Evolutionary conservation across 805 yeast genomes (phyloP).

Genomic region (Starmera amethionina): DNA sequence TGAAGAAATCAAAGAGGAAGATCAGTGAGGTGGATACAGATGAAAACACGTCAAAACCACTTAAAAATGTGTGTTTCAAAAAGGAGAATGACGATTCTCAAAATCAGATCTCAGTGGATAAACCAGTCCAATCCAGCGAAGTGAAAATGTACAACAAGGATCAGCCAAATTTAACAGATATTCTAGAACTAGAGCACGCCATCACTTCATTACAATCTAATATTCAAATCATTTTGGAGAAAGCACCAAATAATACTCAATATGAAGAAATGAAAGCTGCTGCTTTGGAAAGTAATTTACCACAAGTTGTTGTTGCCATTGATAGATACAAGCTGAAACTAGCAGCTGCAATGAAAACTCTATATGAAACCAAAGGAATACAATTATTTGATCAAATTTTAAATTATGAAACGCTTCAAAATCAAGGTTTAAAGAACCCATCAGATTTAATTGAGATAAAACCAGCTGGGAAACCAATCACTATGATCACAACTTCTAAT

Average conservation of each 20-base stretch:
- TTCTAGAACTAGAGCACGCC: slow-evolving; percentile 38
- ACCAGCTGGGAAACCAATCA: background rate
- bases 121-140: too few species aligned
- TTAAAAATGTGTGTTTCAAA: too few species aligned
- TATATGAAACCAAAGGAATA: slow-evolving; percentile 38
- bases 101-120: too few species aligned
- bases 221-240: slow-evolving; percentile 37
- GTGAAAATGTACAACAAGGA: slow-evolving; percentile 9
- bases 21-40: too few species aligned
- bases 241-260: slow-evolving; percentile 39
- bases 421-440: background rate
- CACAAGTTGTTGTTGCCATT: slow-evolving; percentile 39
- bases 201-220: slow-evolving; percentile 42
- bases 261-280: slow-evolving; percentile 26
- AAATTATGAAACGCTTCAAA: slow-evolving; percentile 22
- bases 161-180: slow-evolving; percentile 12
- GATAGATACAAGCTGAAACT: slow-evolving; percentile 45
- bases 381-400: slow-evolving; percentile 46
- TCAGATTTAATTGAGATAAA: background rate
- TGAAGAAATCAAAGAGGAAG: too few species aligned
- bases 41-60: too few species aligned
- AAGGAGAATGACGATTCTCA: too few species aligned
- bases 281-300: slow-evolving; percentile 21
- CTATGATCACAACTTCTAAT: too few species aligned
- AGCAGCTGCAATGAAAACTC: slow-evolving; percentile 49